Conservation (phyloP, 352 stramenopile genomes). For the Proteromonas lacertae region DNA sequence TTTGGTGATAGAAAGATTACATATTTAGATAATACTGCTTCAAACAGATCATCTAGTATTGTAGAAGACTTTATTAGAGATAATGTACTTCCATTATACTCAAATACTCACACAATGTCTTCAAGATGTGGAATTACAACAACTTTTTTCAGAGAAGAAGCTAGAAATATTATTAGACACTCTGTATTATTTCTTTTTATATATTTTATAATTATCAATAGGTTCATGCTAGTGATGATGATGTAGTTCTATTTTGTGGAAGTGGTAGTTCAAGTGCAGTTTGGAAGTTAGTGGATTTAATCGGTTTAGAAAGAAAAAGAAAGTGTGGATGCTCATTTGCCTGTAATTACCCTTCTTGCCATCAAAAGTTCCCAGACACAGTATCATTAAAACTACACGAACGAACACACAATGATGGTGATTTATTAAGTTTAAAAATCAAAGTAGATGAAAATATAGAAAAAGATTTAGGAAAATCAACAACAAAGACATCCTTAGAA, state of each 20-base stretch:
- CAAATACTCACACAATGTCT: slow-evolving; percentile 77
- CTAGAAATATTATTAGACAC: slow-evolving; percentile 59
- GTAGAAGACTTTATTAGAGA: slow-evolving; percentile 49
- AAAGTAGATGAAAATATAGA: too few relatives aligned
- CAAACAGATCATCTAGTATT: slow-evolving; percentile 30
- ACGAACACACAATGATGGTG: too few relatives aligned
- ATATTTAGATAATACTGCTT: slow-evolving; percentile 77
- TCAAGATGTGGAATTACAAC: slow-evolving; percentile 31
- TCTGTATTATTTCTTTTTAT: slow-evolving; percentile 26
- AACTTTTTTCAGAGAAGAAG: slow-evolving; percentile 70
- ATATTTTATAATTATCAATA: background rate
- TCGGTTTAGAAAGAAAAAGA: slow-evolving; percentile 27
- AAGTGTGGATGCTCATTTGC: too few relatives aligned
- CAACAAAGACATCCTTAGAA: too few relatives aligned
- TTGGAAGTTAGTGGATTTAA: slow-evolving; percentile 25
- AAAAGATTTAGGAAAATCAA: too few relatives aligned
- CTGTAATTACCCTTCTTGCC: too few relatives aligned
- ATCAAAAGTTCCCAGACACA: too few relatives aligned
- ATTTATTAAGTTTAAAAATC: too few relatives aligned
- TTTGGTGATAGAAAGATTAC: slow-evolving; percentile 30
- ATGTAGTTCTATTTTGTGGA: slow-evolving; percentile 74
- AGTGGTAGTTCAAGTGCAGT: slow-evolving; percentile 36
- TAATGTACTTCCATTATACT: slow-evolving; percentile 61
- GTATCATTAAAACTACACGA: too few relatives aligned
- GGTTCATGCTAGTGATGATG: slow-evolving; percentile 13